Evolutionary conservation across 2,329 filamentous ascomycete species (phyloP).

Genomic region (Metarhizium humberi): DNA sequence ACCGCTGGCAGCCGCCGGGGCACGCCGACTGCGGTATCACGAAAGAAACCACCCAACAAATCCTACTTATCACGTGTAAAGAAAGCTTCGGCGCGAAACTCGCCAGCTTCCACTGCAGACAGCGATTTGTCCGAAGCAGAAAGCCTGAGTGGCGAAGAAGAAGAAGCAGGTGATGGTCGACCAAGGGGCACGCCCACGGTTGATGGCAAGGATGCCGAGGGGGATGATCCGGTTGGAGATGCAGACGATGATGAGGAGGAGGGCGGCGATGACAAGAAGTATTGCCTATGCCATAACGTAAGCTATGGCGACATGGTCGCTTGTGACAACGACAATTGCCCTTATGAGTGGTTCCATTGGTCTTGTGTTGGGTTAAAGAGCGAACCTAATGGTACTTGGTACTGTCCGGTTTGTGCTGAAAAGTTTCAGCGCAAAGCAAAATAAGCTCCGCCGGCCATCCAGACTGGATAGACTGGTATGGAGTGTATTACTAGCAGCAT

Average conservation of each 20-base stretch:
- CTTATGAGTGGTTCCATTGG: conserved; percentile 86
- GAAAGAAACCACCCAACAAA: conserved; percentile 45
- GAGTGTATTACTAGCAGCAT: neutral
- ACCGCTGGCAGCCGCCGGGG: conserved; percentile 35
- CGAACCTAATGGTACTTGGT: conserved; percentile 60
- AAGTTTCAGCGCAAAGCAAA: conserved; percentile 35
- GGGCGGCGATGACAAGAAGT: conserved; percentile 68
- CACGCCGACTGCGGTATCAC: conserved; percentile 31
- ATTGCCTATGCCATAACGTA: conserved; percentile 75
- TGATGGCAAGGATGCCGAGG: conserved; percentile 30
- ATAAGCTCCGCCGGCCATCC: conserved; percentile 6
- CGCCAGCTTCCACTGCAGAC: conserved; percentile 53
- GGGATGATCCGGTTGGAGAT: conserved; percentile 46
- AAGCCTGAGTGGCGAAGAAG: conserved; percentile 43
- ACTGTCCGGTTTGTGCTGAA: conserved; percentile 52
- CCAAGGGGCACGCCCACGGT: conserved; percentile 21
- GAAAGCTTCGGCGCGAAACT: conserved; percentile 47
- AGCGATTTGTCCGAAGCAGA: conserved; percentile 58
- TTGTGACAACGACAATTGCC: conserved; percentile 75
- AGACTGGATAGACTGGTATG: neutral
- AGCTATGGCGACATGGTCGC: conserved; percentile 85
- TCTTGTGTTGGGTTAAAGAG: conserved; percentile 59
- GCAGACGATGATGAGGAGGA: conserved; percentile 56
- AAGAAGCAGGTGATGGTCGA: conserved; percentile 28
- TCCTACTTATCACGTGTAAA: conserved; percentile 56